These are phyloP conservation scores for Globisporangium spinosum DNA, from an alignment of 352 stramenopile species.

Conservation along the genomic window DNA sequence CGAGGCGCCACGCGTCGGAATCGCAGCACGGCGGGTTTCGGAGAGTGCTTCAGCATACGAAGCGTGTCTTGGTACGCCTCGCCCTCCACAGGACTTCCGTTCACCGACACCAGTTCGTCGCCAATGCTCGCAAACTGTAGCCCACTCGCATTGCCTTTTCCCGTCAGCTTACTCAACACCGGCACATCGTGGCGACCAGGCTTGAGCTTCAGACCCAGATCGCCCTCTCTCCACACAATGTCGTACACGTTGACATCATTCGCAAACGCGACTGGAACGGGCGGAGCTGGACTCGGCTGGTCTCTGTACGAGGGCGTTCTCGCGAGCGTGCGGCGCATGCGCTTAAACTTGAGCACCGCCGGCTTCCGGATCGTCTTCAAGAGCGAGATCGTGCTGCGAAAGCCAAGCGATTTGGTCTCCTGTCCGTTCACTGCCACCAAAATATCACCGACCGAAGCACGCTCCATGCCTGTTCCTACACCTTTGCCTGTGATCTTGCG, in stretches of 20 bases:
- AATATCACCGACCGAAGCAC: constrained; percentile 72
- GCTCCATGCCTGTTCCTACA: constrained; percentile 79
- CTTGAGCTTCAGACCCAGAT: constrained; percentile 85
- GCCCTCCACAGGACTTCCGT: constrained; percentile 74
- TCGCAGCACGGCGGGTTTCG: constrained; percentile 75
- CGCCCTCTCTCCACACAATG: constrained; percentile 85
- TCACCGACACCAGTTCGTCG: constrained; percentile 83
- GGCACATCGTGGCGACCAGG: constrained; percentile 70
- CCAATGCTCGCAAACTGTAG: constrained; percentile 80
- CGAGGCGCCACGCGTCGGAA: constrained; percentile 70
- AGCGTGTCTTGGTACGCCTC: constrained; percentile 82
- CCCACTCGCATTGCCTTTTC: constrained; percentile 76
- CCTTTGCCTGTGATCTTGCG: constrained; percentile 87
- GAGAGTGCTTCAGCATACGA: constrained; percentile 85
- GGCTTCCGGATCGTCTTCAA: constrained; percentile 85
- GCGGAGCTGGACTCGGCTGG: constrained; percentile 23
- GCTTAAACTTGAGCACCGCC: constrained; percentile 86
- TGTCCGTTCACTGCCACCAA: constrained; percentile 82
- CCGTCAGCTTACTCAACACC: constrained; percentile 80
- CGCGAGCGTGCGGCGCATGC: constrained; percentile 74
- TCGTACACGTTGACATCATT: constrained; percentile 69
- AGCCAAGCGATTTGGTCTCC: constrained; percentile 81
- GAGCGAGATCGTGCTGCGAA: constrained; percentile 81
- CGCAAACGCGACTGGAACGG: constrained; percentile 25
- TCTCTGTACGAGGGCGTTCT: constrained; percentile 49